Conservation (phyloP, 108 stramenopile species). For the Nitzschia palea region DNA sequence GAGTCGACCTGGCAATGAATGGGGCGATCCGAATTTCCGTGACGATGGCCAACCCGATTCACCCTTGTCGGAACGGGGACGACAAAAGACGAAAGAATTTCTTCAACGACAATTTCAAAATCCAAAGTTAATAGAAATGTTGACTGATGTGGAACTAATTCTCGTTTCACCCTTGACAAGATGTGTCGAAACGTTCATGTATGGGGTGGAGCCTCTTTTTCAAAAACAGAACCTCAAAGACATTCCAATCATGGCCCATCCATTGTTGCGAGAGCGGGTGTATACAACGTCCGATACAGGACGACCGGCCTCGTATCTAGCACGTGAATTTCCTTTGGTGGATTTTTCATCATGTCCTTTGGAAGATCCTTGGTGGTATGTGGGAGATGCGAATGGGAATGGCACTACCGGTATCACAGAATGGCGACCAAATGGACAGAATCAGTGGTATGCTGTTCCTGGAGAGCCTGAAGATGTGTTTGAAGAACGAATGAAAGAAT, state of each 20-base stretch:
- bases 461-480: conserved; percentile 45
- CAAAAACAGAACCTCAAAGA: background rate
- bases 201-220: conserved; percentile 19
- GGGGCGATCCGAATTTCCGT: conserved; percentile 39
- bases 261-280: conserved; percentile 39
- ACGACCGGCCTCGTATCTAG: conserved; percentile 10
- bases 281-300: conserved; percentile 39
- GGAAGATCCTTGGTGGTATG: conserved; percentile 35
- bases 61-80: conserved; percentile 20
- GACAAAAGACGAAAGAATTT: conserved; percentile 8
- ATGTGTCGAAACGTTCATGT: conserved; percentile 31
- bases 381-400: background rate
- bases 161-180: conserved; percentile 37
- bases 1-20: conserved; percentile 25
- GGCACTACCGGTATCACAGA: conserved; percentile 14
- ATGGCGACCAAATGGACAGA: conserved; percentile 38
- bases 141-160: conserved; percentile 24
- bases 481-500: conserved; percentile 29
- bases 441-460: conserved; percentile 43
- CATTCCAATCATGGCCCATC: conserved; percentile 20
- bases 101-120: background rate
- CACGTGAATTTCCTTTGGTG: conserved; percentile 15
- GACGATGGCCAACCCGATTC: conserved; percentile 35
- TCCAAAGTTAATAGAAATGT: background rate
- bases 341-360: conserved; percentile 16